These are phyloP conservation scores for Phoenix dactylifera DNA, from an alignment of 176 grass and related monocot species.

Conservation along the genomic window DNA sequence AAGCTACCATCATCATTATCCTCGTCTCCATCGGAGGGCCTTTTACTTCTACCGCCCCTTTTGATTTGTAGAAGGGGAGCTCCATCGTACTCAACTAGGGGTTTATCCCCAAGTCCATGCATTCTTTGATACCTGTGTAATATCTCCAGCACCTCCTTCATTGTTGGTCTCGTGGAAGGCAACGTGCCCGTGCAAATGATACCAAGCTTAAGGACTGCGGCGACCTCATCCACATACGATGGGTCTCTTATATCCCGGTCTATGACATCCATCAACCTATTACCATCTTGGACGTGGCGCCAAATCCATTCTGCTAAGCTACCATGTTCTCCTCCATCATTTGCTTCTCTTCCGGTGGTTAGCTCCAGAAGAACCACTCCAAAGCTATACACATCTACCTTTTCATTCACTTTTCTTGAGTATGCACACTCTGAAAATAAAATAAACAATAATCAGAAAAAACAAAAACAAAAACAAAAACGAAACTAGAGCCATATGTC, in stretches of 20 bases:
- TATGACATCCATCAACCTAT: conserved; percentile 21
- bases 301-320: conserved; percentile 58
- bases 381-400: conserved; percentile 85
- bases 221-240: conserved; percentile 31
- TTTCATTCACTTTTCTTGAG: conserved; percentile 58
- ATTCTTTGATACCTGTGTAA: conserved; percentile 43
- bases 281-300: conserved; percentile 26
- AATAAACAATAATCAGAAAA: not conserved
- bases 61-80: conserved; percentile 33
- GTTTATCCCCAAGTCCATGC: conserved; percentile 17
- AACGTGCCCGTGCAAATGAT: conserved; percentile 41
- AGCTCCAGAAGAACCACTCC: conserved; percentile 87
- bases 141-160: conserved; percentile 62
- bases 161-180: conserved; percentile 49
- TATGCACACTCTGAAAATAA: conserved; percentile 43
- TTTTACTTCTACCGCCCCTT: not conserved
- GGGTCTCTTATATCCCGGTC: conserved; percentile 39
- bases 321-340: conserved; percentile 47
- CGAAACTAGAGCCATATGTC: too few relatives aligned
- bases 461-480: not conserved
- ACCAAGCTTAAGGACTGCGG: conserved; percentile 56
- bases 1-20: conserved; percentile 18
- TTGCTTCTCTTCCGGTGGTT: conserved; percentile 48
- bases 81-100: conserved; percentile 24
- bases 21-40: not conserved